Base-by-base conservation (phyloP, 148 eudicot species). In the Polygonum maritimum region DNA sequence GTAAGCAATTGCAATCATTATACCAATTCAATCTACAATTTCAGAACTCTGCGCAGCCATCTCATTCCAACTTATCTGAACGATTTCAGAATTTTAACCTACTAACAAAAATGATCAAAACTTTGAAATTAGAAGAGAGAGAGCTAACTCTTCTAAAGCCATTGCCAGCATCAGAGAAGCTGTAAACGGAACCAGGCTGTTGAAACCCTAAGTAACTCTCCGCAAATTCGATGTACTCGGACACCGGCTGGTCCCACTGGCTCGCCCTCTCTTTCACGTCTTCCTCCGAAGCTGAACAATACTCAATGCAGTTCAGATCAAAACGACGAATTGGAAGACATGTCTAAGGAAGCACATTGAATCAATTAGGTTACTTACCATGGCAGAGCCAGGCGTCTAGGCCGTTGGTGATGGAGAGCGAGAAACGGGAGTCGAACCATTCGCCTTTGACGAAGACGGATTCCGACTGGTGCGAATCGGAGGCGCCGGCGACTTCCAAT, bases 241-340 rank as follows among this genome's bases (percentile, higher is more conserved):
- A 69, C 71, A 85, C 90, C 15, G 93, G 84, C 76, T 90, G 97
- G 80, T 95, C 98, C 98, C 98, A 92, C 71, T 87, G 92, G 18
- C 90, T 86, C 19, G 96, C 98, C 51, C 94, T 87, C 78, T 95
- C 97, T 54, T 80, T 80, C 39, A 95, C 96, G 77, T 92, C 98
- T 4, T 92, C 97, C 74, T 89, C 94, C 16, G 92, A 81, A 2
- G 89, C 98, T 94, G 73, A 51, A 75, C n/a, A 67, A 67, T 1
- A 67, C 5, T 5, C 3, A 67, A 15, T 35, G 45, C 71, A 22
- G 19, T 41, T 9, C 76, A 74, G 71, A 52, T 4, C 77, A 15
- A 48, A 63, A 36, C 5, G 13, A 65, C 44, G 4, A 63, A 39
- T 44, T 65, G 31, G 69, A 74, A 71, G 10, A 57, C 26, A 57